phyloP scores from a whole-genome alignment of 345 rosid species.

The Odontarrhena argentea region DNA sequence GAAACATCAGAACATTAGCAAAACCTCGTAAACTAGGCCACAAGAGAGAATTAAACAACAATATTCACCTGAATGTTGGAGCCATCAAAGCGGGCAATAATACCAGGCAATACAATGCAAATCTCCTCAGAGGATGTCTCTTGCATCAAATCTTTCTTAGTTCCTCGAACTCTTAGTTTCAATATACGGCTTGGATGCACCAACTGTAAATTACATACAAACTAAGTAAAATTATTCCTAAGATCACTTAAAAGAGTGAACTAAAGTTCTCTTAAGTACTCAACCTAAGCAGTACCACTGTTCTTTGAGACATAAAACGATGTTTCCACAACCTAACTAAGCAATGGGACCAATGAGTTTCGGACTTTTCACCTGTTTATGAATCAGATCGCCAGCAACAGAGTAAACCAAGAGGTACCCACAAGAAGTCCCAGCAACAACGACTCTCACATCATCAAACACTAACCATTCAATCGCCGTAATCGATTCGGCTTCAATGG shows the following conservation, averaged over 20 bases:
- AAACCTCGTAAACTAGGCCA: background rate
- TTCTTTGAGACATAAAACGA: conserved; percentile 9
- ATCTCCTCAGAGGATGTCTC: conserved; percentile 70
- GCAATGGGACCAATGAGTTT: background rate
- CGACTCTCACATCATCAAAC: conserved; percentile 67
- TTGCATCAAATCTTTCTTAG: conserved; percentile 63
- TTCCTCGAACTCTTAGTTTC: conserved; percentile 73
- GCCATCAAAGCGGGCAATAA: conserved; percentile 87
- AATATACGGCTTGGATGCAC: conserved; percentile 66
- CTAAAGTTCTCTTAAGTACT: background rate
- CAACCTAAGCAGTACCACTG: background rate
- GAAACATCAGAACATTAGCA: conserved; percentile 17
- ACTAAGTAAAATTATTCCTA: background rate
- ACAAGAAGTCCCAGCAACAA: conserved; percentile 78
- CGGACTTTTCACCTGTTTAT: conserved; percentile 58
- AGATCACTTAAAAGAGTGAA: background rate
- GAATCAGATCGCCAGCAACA: conserved; percentile 67
- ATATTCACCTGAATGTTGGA: conserved; percentile 61
- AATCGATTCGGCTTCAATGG: conserved; percentile 70
- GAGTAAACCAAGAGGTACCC: conserved; percentile 79
- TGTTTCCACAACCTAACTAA: background rate
- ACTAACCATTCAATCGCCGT: conserved; percentile 85
- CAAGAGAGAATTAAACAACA: background rate
- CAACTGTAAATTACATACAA: conserved; percentile 45
- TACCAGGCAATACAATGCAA: conserved; percentile 71